Base-by-base conservation (phyloP, 805 yeast species). In the Kregervanrija fluxuum region DNA sequence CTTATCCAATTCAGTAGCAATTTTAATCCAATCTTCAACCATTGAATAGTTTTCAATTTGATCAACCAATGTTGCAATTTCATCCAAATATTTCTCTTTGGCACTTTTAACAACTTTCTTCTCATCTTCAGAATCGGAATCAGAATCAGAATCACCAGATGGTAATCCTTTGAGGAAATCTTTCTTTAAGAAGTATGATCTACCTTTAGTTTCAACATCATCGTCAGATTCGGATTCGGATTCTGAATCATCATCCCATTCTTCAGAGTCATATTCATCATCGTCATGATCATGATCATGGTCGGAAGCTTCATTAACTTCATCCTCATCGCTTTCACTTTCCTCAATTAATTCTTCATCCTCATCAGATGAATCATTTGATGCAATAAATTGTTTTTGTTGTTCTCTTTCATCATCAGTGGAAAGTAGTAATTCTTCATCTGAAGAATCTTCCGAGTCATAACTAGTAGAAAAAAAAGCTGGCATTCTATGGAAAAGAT, bases 41-140 rank as follows among this genome's bases (percentile, higher is more conserved):
- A 77, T 75, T 56, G 79, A 80, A 41, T 82, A 80, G 47, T 75
- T 74, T 59, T 82, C 89, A 56, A 89, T 78, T 42, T 78, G 73
- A 57, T 79, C 82, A 54, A 82, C 76, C 32, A 77, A 66, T 22
- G 72, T 71, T 55, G 77, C 81, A 69, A 93, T 76, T 64, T 93
- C 99, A 61, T 89, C 97, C 55, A 89, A 64, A 48, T 89, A 74
- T 71, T 91, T 93, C 53, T 90, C 98, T 68, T 84, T 87, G 43
- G 97, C 96, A 47, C 93, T 81, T 69, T 87, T 90, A 54, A 91
- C 96, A 36, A 89, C 88, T 54, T 82, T 85, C 62, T 80, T 83
- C 59, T 82, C 85, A 48, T 77, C 84, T 46, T 79, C 86, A 43
- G 68, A 52, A 31, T 62, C 68, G 10, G 60, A 59, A 41, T 64